Percentiles rank a stretch among this genome's conserved stretches.
Conservation (phyloP, 1,284 basidiomycete species). For the Meira miltonrushii region DNA sequence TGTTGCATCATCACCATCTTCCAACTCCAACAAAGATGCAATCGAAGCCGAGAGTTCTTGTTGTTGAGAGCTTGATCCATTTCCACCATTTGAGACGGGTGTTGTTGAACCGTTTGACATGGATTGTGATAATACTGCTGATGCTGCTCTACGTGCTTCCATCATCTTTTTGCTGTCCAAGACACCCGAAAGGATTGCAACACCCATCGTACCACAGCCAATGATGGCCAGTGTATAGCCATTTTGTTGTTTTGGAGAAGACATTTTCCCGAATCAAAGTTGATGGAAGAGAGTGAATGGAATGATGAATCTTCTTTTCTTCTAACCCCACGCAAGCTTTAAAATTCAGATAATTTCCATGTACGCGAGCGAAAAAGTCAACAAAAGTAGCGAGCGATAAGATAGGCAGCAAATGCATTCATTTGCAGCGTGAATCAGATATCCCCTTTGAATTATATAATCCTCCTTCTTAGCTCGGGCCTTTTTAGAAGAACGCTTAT, state of each 20-base stretch:
- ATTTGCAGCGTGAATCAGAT: too few species aligned
- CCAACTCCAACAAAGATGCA: conserved; percentile 17
- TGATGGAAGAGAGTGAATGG: not conserved
- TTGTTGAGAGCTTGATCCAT: not conserved
- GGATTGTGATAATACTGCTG: conserved; percentile 4
- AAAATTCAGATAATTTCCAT: too few species aligned
- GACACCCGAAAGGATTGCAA: conserved; percentile 88
- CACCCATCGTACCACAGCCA: conserved; percentile 91
- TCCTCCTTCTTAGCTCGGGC: not conserved
- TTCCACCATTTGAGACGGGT: not conserved
- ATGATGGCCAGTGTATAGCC: conserved; percentile 46
- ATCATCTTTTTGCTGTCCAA: conserved; percentile 55
- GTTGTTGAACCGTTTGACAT: conserved; percentile 2
- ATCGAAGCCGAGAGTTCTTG: conserved; percentile 19
- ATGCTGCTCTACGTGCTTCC: not conserved
- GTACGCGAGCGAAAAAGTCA: too few species aligned
- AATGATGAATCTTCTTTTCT: not conserved
- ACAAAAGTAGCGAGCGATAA: too few species aligned
- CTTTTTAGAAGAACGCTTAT: not conserved
- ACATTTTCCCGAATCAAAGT: not conserved
- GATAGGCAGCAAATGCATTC: too few species aligned
- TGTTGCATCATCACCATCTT: conserved; percentile 11
- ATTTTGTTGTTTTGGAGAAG: not conserved
- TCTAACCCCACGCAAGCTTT: not conserved
- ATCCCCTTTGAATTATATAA: not conserved